A percentile compares a stretch with the other conserved stretches of the same genome.
These are phyloP conservation scores for Solanum bulbocastanum DNA, from an alignment of 257 asterid genomes.

Conservation along the genomic window DNA sequence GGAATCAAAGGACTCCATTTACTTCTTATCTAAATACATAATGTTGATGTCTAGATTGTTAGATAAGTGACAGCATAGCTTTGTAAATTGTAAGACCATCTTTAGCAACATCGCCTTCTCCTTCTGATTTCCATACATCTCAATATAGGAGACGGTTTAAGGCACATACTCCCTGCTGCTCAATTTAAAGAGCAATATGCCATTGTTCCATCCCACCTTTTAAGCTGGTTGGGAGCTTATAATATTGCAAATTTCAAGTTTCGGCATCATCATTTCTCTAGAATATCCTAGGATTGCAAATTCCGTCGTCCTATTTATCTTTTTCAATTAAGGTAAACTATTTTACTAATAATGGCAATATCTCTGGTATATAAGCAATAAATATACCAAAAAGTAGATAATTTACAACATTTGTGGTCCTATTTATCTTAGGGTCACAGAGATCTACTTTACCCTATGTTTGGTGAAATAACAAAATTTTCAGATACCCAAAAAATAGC, in stretches of 20 bases:
- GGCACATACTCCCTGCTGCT: neutral
- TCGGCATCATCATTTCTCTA: neutral
- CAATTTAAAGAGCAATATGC: neutral
- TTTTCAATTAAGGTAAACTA: neutral
- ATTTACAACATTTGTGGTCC: neutral
- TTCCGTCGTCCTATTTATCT: neutral
- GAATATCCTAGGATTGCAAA: neutral
- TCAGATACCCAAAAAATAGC: neutral
- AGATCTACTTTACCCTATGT: neutral
- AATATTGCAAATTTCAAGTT: neutral
- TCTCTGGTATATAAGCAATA: neutral
- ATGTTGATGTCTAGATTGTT: neutral
- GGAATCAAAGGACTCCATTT: neutral
- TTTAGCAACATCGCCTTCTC: neutral
- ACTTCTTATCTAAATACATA: neutral
- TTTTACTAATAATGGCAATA: neutral
- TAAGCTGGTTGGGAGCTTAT: neutral
- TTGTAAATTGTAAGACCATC: neutral
- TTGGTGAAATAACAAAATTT: neutral
- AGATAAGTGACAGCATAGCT: neutral
- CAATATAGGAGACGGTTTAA: neutral
- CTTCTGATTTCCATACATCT: neutral
- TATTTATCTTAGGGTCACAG: neutral
- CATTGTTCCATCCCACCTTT: neutral
- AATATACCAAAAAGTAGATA: neutral